Evolutionary conservation across 805 yeast genomes (phyloP).

Genomic region (Schwanniomyces occidentalis): DNA sequence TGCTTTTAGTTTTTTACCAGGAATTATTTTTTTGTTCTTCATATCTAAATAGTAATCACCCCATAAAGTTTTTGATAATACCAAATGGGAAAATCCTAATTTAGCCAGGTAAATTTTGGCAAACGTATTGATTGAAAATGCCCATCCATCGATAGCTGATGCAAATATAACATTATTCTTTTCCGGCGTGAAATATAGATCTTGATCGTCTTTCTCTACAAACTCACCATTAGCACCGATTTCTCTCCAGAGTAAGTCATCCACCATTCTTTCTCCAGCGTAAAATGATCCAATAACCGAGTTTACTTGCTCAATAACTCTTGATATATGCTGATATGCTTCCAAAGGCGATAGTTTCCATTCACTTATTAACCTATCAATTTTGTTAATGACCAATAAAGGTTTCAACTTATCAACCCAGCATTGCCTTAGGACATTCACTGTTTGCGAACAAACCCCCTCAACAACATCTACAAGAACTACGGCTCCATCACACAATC

Average conservation of each 20-base stretch:
- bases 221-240: conserved; percentile 57
- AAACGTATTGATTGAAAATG: conserved; percentile 86
- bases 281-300: conserved; percentile 91
- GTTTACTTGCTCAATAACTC: conserved; percentile 88
- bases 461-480: conserved; percentile 96
- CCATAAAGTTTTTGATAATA: conserved; percentile 86
- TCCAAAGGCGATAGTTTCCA: conserved; percentile 80
- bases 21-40: conserved; percentile 80
- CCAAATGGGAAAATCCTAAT: conserved; percentile 78
- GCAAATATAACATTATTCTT: conserved; percentile 89
- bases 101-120: conserved; percentile 83
- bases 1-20: conserved; percentile 63
- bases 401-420: conserved; percentile 94
- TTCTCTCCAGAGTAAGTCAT: conserved; percentile 77
- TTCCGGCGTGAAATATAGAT: conserved; percentile 83
- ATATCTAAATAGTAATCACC: conserved; percentile 91
- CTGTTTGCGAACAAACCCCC: conserved; percentile 97
- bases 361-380: conserved; percentile 83
- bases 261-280: conserved; percentile 91
- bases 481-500: conserved; percentile 96
- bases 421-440: conserved; percentile 90
- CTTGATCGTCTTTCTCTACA: conserved; percentile 76
- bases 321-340: conserved; percentile 77
- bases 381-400: conserved; percentile 82
- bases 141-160: conserved; percentile 96